Evolutionary conservation across 345 rosid genomes (phyloP), one percentile per base, ranked within the genome.

Genomic region (Eucalyptus pumila): DNA sequence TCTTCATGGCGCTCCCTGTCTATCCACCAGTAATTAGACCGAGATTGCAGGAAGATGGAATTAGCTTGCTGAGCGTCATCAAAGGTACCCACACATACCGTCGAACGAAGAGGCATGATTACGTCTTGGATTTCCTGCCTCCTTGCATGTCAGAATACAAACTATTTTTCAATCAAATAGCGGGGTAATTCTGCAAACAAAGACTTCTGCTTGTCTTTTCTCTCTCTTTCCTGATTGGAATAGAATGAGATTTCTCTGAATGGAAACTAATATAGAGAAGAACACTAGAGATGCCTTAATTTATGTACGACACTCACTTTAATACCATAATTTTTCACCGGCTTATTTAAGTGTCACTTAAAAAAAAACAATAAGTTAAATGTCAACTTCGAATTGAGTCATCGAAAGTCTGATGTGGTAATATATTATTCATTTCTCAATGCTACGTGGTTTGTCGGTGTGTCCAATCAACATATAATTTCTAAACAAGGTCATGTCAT

Each of bases 81-180:
- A 96, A 94, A 90, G 96, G 95, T 89, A 91, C 96, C 89, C 45
- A 91, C 54, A 91, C 93, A 67, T 96, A 96, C 92, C 96, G 98
- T 67, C 97, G 92, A 76, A 93, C 95, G 80, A 90, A 92, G 89
- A 51, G 80, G 87, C 92, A 86, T 7, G 96, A 96, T 87, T 92
- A 91, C 87, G 89, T 94, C 85, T 91, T 92, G 51, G 96, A 95
- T 93, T 96, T 92, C 90, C 86, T 94, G 42, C 96, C 96, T 58
- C 95, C 96, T 37, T 94, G 95, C 67, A 91, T 92, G 80, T 93
- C 90, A 67, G 99, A 96, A 88, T 90, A 90, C 90, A 92, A 89
- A 60, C 72, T n/a, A 12, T 87, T 11, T 26, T 76, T 86, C 56
- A 87, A 88, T 42, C 83, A 76, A 80, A 49, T 86, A 15, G 12